Evolutionary conservation across 192 early-diverging fungal genomes (phyloP).

Genomic region (Thoreauomyces humboldtii): DNA sequence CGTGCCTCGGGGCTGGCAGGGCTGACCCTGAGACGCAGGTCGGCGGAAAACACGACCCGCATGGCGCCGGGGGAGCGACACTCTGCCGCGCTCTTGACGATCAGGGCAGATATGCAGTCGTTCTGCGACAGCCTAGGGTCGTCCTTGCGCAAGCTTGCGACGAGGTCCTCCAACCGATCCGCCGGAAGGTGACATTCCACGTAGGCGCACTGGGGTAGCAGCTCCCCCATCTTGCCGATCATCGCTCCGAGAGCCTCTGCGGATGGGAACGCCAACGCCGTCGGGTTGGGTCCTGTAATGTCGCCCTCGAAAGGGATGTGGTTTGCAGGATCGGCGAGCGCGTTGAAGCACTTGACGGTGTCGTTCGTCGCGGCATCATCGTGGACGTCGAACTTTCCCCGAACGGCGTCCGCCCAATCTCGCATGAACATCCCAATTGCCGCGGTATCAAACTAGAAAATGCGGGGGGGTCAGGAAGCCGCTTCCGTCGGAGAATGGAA

Average conservation of each 20-base stretch:
- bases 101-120: slow-evolving; percentile 1
- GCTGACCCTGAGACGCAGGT: not conserved
- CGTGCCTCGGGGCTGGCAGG: not conserved
- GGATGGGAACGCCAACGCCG: not conserved
- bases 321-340: slow-evolving; percentile 1
- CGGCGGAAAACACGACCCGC: not conserved
- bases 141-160: not conserved
- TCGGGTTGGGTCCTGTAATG: not conserved
- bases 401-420: slow-evolving; percentile 4
- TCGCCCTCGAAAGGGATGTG: not conserved
- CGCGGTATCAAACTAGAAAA: not conserved
- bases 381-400: not conserved
- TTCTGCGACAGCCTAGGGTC: not conserved
- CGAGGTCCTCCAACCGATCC: not conserved
- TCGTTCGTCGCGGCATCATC: not conserved
- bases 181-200: not conserved
- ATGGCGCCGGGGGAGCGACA: not conserved
- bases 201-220: not conserved
- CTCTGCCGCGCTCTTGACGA: not conserved
- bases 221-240: not conserved
- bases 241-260: not conserved
- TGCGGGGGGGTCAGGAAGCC: not conserved
- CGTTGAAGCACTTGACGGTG: not conserved
- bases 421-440: slow-evolving; percentile 7
- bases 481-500: not conserved